phyloP scores from a whole-genome alignment of 495 filamentous ascomycete species.

The Tricharina praecox region DNA sequence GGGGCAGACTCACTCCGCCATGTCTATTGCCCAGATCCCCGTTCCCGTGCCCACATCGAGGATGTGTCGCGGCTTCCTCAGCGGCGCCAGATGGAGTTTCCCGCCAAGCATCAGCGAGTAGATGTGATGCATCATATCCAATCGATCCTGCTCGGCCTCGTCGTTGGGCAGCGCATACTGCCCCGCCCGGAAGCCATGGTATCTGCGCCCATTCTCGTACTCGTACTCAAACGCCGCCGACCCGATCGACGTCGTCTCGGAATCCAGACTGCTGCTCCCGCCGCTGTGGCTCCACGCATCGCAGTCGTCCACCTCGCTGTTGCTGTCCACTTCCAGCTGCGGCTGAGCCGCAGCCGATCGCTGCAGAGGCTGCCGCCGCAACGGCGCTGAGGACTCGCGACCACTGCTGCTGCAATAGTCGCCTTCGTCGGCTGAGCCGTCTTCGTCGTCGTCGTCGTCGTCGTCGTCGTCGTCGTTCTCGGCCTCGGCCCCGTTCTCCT shows the following conservation, averaged over 20 bases:
- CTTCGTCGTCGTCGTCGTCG: too few relatives aligned
- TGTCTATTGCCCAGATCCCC: slow-evolving; percentile 19
- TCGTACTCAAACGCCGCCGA: slow-evolving; percentile 6
- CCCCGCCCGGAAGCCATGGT: slow-evolving; percentile 37
- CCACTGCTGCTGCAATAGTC: too few relatives aligned
- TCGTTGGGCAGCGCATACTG: slow-evolving; percentile 41
- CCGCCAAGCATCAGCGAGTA: slow-evolving; percentile 26
- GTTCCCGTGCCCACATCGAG: slow-evolving; percentile 34
- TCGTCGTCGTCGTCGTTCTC: too few relatives aligned
- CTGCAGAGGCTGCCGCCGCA: too few relatives aligned
- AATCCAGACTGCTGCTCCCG: too few relatives aligned
- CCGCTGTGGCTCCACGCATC: too few relatives aligned
- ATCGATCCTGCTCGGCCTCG: slow-evolving; percentile 26
- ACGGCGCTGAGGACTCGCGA: too few relatives aligned
- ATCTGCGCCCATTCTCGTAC: slow-evolving; percentile 34
- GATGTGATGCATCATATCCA: slow-evolving; percentile 34
- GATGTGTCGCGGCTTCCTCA: slow-evolving; percentile 26
- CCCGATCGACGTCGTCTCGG: not conserved
- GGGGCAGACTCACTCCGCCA: slow-evolving; percentile 23
- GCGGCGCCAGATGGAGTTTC: slow-evolving; percentile 28
- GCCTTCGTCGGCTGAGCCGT: too few relatives aligned
- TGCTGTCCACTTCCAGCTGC: too few relatives aligned
- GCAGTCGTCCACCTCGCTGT: too few relatives aligned
- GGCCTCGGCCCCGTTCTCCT: too few relatives aligned
- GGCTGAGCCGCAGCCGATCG: too few relatives aligned